Base-by-base conservation (phyloP, 179 eudicot genomes). In the Heliamphora pulchella region DNA sequence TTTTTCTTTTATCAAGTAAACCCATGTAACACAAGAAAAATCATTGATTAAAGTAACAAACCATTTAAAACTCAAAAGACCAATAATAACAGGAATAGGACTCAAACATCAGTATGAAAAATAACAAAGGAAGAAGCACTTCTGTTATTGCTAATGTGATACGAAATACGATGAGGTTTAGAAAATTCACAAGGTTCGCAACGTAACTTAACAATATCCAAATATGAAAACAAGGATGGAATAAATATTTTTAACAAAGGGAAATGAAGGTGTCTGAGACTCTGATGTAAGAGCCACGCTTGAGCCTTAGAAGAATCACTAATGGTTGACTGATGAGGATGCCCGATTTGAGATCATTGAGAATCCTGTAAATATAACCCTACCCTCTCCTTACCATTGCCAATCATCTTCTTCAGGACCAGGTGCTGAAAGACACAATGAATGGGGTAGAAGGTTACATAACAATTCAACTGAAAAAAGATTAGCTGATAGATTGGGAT, bases 151-250 rank as follows among this genome's bases (percentile, higher is more conserved):
- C 70, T 61, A 1, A n/a, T 1, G 3, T 3, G 41, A 44, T 54
- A 75, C 0, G 70, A 17, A n/a, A 44, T 14, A 43, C 55, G 31
- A 76, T 61, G 70, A 22, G n/a, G 54, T 61, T 59, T 61, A 18
- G 47, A 47, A 54, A 55, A 11, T 39, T 75, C 78, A 75, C 78
- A 55, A 54, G n/a, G n/a, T 53, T 43, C 69, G 43, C 70, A 59
- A 14, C 22, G 51, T 1, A 75, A 75, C 22, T 61, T 61, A 61
- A 20, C 15, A 61, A 57, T 20, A 4, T 15, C 20, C 15, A 22
- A 55, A 7, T 10, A 20, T 7, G n/a, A 31, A 43, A 55, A 61
- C 18, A 61, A 61, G 17, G 4, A 15, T 3, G 65, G 22, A 61
- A 61, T 14, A 61, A 15, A 20, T 61, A 1, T 75, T 22, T 41